phyloP scores from a whole-genome alignment of 225 moss, liverwort and hornwort genomes.

The Climacium dendroides region DNA sequence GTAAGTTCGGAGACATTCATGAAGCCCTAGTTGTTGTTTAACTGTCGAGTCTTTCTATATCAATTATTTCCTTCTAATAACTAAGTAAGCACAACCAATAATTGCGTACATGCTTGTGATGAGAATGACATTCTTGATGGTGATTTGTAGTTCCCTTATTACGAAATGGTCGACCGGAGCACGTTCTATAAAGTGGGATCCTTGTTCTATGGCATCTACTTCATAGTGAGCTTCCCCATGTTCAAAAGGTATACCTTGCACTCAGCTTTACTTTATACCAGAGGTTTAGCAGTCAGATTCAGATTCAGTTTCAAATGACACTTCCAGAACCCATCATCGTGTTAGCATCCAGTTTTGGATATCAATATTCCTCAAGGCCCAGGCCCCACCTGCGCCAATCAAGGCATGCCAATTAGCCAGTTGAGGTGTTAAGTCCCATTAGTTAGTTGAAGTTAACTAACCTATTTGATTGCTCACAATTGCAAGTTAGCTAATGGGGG shows the following conservation, averaged over 20 bases:
- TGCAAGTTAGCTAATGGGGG: not conserved
- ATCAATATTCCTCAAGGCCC: not conserved
- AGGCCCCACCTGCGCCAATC: not conserved
- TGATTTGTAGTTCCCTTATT: slow-evolving; percentile 78
- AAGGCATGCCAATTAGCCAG: not conserved
- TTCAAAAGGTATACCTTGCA: slow-evolving; percentile 57
- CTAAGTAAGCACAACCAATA: not conserved
- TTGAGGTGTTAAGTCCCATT: not conserved
- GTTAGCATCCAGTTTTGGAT: not conserved
- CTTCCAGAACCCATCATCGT: not conserved
- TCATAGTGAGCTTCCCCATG: slow-evolving; percentile 96
- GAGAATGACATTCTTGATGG: not conserved
- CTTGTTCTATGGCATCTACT: slow-evolving; percentile 92
- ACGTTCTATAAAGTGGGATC: slow-evolving; percentile 83
- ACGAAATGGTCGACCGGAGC: slow-evolving; percentile 88
- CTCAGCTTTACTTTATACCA: not conserved
- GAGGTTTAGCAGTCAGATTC: not conserved
- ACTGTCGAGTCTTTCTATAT: not conserved
- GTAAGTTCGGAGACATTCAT: slow-evolving; percentile 14
- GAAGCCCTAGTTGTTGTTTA: not conserved
- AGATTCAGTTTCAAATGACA: not conserved
- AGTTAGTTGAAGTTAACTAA: not conserved
- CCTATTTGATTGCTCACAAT: not conserved
- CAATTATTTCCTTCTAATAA: not conserved
- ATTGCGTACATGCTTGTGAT: not conserved